Conservation (phyloP, 179 eudicot species). For the Beta corolliflora region DNA sequence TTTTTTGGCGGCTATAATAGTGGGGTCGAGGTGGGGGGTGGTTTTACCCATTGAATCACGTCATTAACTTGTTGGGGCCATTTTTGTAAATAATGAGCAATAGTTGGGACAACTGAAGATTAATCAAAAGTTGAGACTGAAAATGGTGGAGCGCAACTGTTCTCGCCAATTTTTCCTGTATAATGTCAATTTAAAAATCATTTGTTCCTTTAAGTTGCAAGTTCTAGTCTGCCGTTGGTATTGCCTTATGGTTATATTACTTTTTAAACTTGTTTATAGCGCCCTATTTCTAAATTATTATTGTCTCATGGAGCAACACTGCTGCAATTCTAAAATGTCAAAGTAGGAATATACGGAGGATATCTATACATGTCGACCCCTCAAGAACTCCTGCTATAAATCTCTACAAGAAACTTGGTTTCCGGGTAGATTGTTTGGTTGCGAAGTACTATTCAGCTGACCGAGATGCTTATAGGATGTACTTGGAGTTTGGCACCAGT, state of each 20-base stretch:
- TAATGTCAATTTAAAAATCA: no score
- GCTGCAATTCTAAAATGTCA: constrained; percentile 76
- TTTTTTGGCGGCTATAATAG: no score
- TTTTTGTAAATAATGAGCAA: no score
- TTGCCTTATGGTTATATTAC: background rate
- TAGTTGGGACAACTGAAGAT: no score
- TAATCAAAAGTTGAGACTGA: no score
- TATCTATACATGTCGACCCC: constrained; percentile 93
- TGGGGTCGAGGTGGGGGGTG: no score
- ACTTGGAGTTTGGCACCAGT: constrained; percentile 48
- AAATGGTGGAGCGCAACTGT: no score
- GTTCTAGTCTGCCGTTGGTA: background rate
- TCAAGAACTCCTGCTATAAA: constrained; percentile 63
- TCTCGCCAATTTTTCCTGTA: no score
- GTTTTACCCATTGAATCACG: no score
- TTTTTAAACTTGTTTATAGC: background rate
- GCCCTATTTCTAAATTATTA: background rate
- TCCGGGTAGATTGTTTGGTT: constrained; percentile 55
- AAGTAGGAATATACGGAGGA: constrained; percentile 55
- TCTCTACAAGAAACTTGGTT: constrained; percentile 79
- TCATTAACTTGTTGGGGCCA: no score
- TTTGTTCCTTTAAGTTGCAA: background rate
- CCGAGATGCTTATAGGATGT: constrained; percentile 89
- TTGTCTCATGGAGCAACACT: constrained; percentile 59
- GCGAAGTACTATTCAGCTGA: constrained; percentile 71